Percentiles rank a stretch among this genome's conserved stretches.
These are phyloP conservation scores for Tetracladium marchalianum DNA, from an alignment of 495 filamentous ascomycete genomes.

Conservation along the genomic window DNA sequence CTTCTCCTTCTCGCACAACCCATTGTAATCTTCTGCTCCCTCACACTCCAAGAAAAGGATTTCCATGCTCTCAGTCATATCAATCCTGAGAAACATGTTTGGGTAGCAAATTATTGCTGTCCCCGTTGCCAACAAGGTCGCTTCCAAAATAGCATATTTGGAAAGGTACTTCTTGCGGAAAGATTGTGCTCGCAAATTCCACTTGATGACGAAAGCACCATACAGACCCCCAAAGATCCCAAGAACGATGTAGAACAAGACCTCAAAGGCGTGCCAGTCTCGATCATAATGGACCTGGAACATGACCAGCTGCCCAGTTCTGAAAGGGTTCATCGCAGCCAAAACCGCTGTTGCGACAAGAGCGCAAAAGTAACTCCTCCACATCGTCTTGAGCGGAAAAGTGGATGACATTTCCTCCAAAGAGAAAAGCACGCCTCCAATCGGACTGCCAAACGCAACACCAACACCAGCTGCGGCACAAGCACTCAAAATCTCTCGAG, in stretches of 20 bases:
- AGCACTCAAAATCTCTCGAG: conserved; percentile 87
- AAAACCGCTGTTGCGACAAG: conserved; percentile 90
- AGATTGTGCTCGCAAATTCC: conserved; percentile 84
- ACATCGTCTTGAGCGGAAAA: conserved; percentile 95
- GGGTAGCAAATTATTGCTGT: conserved; percentile 93
- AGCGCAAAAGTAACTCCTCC: conserved; percentile 97
- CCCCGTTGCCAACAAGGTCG: conserved; percentile 67
- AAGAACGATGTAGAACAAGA: conserved; percentile 84
- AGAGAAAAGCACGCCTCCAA: conserved; percentile 93
- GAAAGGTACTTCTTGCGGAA: conserved; percentile 92
- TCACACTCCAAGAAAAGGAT: conserved; percentile 94
- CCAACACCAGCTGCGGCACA: conserved; percentile 92
- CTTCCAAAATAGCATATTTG: conserved; percentile 79
- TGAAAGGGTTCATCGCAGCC: conserved; percentile 94
- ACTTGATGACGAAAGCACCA: conserved; percentile 96
- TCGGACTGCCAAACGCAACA: conserved; percentile 94
- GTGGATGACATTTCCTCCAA: conserved; percentile 98
- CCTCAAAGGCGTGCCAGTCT: conserved; percentile 95
- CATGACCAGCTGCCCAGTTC: conserved; percentile 98
- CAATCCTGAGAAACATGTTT: conserved; percentile 90
- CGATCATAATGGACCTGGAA: conserved; percentile 96
- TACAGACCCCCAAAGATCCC: conserved; percentile 93
- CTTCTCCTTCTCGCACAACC: conserved; percentile 72
- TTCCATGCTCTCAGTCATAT: conserved; percentile 99
- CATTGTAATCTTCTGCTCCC: conserved; percentile 82